These are phyloP conservation scores for Triticum timopheevii DNA, from an alignment of 176 grass and related monocot genomes.

Conservation along the genomic window DNA sequence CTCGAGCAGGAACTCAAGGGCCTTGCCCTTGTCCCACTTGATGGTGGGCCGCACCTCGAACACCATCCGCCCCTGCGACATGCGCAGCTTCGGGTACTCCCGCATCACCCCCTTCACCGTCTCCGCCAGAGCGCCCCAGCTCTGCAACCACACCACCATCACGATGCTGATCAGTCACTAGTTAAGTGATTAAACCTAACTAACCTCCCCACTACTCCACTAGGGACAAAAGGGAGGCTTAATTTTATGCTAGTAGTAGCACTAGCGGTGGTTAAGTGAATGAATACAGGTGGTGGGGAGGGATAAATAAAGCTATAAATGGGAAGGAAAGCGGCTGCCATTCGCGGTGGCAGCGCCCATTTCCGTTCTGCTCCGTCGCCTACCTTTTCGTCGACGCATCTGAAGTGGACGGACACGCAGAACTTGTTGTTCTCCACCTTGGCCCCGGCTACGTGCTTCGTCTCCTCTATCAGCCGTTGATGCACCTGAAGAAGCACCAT, in stretches of 20 bases:
- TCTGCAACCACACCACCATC: slow-evolving; percentile 20
- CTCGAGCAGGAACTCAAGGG: slow-evolving; percentile 90
- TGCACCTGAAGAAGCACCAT: slow-evolving; percentile 36
- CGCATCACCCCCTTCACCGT: slow-evolving; percentile 57
- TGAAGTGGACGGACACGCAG: slow-evolving; percentile 77
- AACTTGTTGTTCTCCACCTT: slow-evolving; percentile 92
- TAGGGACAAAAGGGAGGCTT: not conserved
- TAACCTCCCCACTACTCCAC: slow-evolving; percentile 3
- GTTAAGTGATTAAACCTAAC: slow-evolving; percentile 2
- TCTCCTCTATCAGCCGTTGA: slow-evolving; percentile 36
- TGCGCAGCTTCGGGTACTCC: slow-evolving; percentile 59
- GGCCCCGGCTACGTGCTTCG: slow-evolving; percentile 48
- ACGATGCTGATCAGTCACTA: not conserved
- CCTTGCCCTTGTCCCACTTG: slow-evolving; percentile 98
- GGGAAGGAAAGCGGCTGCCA: slow-evolving; percentile 22
- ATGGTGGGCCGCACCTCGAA: slow-evolving; percentile 83
- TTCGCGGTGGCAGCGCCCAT: not conserved
- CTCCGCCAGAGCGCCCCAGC: slow-evolving; percentile 52
- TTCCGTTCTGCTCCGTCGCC: slow-evolving; percentile 4
- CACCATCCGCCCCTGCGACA: slow-evolving; percentile 79
- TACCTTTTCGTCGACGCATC: slow-evolving; percentile 87
- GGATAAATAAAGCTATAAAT: not conserved
- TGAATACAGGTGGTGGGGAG: not conserved
- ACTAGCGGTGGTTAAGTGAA: not conserved
- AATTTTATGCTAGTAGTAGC: no score